A percentile compares a stretch with the other conserved stretches of the same genome.
phyloP scores from a whole-genome alignment of 345 rosid species.

The Carallia brachiata region DNA sequence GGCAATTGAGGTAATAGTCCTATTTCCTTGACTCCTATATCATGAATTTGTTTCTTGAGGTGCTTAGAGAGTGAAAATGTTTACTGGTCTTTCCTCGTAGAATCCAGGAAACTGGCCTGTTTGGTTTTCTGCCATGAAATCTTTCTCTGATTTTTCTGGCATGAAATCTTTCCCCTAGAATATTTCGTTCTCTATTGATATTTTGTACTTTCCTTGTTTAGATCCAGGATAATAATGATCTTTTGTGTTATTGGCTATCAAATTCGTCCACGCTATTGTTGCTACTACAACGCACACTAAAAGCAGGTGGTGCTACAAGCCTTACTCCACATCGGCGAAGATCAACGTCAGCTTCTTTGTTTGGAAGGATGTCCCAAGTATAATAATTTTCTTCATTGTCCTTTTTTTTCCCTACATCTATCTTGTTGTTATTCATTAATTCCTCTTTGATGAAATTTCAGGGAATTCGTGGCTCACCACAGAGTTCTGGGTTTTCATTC shows the following conservation, averaged over 20 bases:
- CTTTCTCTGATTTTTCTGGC: no score
- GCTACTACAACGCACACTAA: constrained; percentile 34
- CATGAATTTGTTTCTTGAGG: background rate
- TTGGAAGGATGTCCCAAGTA: constrained; percentile 29
- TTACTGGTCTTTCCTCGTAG: background rate
- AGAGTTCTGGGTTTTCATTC: constrained; percentile 51
- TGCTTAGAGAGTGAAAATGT: background rate
- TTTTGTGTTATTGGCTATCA: constrained; percentile 31
- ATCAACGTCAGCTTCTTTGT: constrained; percentile 23
- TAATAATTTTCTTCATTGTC: background rate
- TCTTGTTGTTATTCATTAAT: constrained; percentile 4
- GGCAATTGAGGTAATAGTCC: constrained; percentile 55
- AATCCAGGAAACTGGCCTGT: background rate
- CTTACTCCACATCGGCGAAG: constrained; percentile 34
- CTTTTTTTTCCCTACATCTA: background rate
- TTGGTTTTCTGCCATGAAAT: background rate
- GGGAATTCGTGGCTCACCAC: constrained; percentile 51
- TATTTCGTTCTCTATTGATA: no score
- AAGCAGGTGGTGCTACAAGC: constrained; percentile 33
- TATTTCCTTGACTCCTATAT: background rate
- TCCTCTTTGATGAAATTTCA: constrained; percentile 30
- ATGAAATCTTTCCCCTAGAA: no score
- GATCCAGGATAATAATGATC: constrained; percentile 30
- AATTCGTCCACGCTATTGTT: constrained; percentile 27
- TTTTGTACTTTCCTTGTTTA: constrained; percentile 10